Conservation (phyloP, 805 yeast genomes). For the Barnettozyma populi region DNA sequence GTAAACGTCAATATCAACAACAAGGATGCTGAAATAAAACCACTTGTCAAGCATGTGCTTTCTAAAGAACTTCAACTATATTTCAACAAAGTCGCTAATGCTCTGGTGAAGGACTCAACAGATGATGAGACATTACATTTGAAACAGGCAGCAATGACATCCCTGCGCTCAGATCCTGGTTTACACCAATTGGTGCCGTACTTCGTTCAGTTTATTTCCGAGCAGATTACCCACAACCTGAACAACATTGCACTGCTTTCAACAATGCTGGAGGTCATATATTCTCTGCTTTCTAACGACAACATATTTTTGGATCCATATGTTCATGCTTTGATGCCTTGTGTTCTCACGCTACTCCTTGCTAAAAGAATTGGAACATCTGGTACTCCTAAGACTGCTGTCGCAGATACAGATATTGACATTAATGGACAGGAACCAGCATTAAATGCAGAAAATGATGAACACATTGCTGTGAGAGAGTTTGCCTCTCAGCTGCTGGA, state of each 20-base stretch:
- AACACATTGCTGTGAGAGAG: conserved; percentile 61
- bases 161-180: conserved; percentile 89
- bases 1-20: conserved; percentile 2
- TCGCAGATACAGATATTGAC: background rate
- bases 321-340: conserved; percentile 96
- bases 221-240: conserved; percentile 85
- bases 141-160: conserved; percentile 75
- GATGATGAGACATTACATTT: conserved; percentile 37
- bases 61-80: conserved; percentile 92
- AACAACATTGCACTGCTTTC: conserved; percentile 63
- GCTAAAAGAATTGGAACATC: conserved; percentile 77
- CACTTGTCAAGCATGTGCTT: conserved; percentile 89
- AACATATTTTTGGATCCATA: conserved; percentile 91
- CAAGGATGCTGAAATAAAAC: conserved; percentile 64
- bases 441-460: conserved; percentile 23
- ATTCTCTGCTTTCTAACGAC: conserved; percentile 75
- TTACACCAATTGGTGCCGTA: conserved; percentile 95
- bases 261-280: conserved; percentile 84
- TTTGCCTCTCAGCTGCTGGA: conserved; percentile 80
- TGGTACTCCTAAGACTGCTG: conserved; percentile 21
- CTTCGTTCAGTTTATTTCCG: conserved; percentile 92
- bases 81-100: conserved; percentile 84
- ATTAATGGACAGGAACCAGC: background rate
- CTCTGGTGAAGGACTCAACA: conserved; percentile 55
- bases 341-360: conserved; percentile 79